Evolutionary conservation across 1,139 yeast species (phyloP).

Genomic region (Eremothecium sinecaudum): DNA sequence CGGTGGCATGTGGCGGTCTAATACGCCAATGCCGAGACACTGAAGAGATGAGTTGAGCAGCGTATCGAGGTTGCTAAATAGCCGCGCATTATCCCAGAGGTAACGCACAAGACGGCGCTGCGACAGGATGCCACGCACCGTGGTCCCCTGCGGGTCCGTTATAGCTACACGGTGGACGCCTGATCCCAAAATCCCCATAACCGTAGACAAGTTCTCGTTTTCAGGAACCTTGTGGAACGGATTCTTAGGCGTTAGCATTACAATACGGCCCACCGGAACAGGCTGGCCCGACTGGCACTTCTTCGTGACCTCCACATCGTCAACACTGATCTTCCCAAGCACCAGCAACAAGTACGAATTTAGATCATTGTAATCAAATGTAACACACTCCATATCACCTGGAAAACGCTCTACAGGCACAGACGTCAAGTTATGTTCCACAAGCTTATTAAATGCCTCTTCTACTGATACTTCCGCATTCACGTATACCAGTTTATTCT

Average conservation of each 20-base stretch:
- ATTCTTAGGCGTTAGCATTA: conserved; percentile 66
- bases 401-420: conserved; percentile 60
- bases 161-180: conserved; percentile 93
- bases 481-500: conserved; percentile 65
- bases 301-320: conserved; percentile 27
- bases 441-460: conserved; percentile 72
- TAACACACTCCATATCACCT: conserved; percentile 55
- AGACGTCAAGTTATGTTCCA: conserved; percentile 65
- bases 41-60: conserved; percentile 49
- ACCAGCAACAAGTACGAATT: conserved; percentile 73
- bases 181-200: conserved; percentile 75
- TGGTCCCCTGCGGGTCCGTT: conserved; percentile 40
- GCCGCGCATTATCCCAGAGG: conserved; percentile 85
- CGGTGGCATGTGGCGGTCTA: conserved; percentile 24
- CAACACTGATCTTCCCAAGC: conserved; percentile 50
- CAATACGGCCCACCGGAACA: conserved; percentile 28
- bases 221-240: conserved; percentile 73
- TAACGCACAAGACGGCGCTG: conserved; percentile 77
- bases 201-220: conserved; percentile 56
- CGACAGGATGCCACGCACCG: conserved; percentile 69
- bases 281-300: conserved; percentile 30
- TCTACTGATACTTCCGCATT: conserved; percentile 63
- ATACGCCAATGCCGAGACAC: conserved; percentile 27
- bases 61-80: conserved; percentile 71
- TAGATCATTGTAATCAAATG: conserved; percentile 87